Evolutionary conservation across 345 rosid species (phyloP), one percentile per base, ranked within the genome.

Genomic region (Capsella bursapastoris): DNA sequence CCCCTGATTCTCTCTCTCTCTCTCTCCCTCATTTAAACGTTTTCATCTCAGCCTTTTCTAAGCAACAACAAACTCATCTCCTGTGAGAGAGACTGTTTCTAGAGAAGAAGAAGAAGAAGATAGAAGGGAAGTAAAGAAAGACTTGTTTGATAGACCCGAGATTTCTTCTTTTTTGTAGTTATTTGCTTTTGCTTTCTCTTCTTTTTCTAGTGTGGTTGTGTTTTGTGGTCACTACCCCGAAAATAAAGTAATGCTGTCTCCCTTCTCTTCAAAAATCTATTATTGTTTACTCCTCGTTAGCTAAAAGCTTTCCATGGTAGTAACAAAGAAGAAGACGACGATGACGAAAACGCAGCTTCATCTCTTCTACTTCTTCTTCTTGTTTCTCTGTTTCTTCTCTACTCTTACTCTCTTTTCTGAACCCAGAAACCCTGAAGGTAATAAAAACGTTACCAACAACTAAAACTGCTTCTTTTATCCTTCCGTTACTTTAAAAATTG

Each of bases 361-460:
- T 70, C 71, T 76, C 15, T 68, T 66, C 72, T 77, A 66, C 56
- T 76, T 81, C 62, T 52, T 79, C 62, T 52, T 79, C 64, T 38
- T 66, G 41, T 57, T 62, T 16, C 82, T 86, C 48, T 80, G 40
- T 49, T 66, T 76, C 31, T 55, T 76, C 22, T 44, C 73, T 31
- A 48, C 73, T 31, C 67, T 40, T 22, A 75, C 87, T 52, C 73
- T 82, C 63, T 84, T 90, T 1, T 93, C 89, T 40, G 98, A 90
- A 69, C 89, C 97, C 48, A 79, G 97, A 48, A 93, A 90, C 81
- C 97, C 83, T 70, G 98, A 93, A 90, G 98, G 98, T 93, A 74
- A 38, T 15, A 31, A 56, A 22, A 50, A 40, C 62, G 8, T 37
- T 28, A 51, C 52, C 52, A 51, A 16, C 13, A 16, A 7, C 61